A percentile compares a stretch with the other conserved stretches of the same genome.
Conservation (phyloP, 805 yeast genomes). For the Metschnikowia lochheadii region DNA sequence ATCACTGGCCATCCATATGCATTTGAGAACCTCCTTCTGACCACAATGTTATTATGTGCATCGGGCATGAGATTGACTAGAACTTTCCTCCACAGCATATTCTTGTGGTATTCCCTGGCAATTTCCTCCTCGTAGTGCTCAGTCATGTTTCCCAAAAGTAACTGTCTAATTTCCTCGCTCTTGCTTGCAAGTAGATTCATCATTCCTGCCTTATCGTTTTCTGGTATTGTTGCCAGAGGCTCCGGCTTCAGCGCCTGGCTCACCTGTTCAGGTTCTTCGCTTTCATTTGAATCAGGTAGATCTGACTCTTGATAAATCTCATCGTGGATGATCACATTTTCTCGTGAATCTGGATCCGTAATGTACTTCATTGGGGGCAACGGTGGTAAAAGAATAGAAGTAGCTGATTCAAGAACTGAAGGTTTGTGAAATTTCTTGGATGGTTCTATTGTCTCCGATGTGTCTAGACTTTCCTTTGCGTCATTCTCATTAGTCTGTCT, state of each 20-base stretch:
- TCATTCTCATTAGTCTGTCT: constrained; percentile 9
- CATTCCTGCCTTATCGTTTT: constrained; percentile 11
- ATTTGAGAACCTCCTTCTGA: constrained; percentile 82
- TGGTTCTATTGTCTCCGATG: constrained; percentile 4
- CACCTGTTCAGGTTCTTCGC: not conserved
- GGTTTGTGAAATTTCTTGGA: constrained; percentile 53
- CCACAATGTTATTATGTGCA: constrained; percentile 91
- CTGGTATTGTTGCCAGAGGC: not conserved
- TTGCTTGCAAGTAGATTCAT: constrained; percentile 14
- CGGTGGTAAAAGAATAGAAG: constrained; percentile 75
- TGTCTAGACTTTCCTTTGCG: not conserved
- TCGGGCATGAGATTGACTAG: constrained; percentile 83
- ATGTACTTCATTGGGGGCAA: constrained; percentile 66
- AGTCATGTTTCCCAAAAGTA: constrained; percentile 22
- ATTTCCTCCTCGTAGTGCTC: constrained; percentile 66
- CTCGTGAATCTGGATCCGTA: constrained; percentile 61
- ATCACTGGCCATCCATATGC: constrained; percentile 95
- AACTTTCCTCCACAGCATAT: constrained; percentile 87
- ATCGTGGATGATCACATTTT: constrained; percentile 75
- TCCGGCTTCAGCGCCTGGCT: not conserved
- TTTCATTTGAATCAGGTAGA: constrained; percentile 22
- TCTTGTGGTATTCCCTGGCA: constrained; percentile 84
- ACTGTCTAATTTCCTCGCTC: constrained; percentile 16
- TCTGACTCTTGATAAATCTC: constrained; percentile 63
- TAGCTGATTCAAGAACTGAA: constrained; percentile 74